A percentile compares a stretch with the other conserved stretches of the same genome.
These are phyloP conservation scores for Cryptomeria japonica DNA, from an alignment of 75 land plant species.

Conservation along the genomic window DNA sequence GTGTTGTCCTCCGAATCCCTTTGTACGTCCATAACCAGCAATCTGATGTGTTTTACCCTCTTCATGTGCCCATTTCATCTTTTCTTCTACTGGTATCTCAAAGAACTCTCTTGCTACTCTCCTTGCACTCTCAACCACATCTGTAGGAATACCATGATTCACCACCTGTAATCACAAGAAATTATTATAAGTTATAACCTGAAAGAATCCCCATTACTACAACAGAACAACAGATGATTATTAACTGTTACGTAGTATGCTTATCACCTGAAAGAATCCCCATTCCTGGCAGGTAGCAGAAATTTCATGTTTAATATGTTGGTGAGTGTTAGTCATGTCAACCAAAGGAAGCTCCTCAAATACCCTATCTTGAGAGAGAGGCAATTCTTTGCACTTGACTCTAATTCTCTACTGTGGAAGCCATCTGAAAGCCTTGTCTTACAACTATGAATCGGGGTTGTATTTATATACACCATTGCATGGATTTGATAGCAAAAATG, in stretches of 20 bases:
- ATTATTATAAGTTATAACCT: too few species aligned
- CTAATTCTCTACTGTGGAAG: not conserved
- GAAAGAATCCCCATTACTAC: too few species aligned
- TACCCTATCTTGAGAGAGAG: not conserved
- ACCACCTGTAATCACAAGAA: not conserved
- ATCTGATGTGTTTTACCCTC: not conserved
- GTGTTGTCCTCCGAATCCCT: not conserved
- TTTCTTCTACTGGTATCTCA: not conserved
- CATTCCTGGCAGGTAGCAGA: not conserved
- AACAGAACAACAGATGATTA: too few species aligned
- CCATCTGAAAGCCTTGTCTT: not conserved
- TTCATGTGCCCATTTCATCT: not conserved
- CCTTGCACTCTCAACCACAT: slow-evolving; percentile 5
- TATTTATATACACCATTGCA: too few species aligned
- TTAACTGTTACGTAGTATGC: not conserved
- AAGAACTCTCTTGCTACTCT: not conserved
- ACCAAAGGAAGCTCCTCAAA: not conserved
- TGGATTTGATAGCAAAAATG: too few species aligned
- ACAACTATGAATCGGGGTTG: too few species aligned
- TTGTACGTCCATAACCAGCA: not conserved
- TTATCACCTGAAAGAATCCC: not conserved
- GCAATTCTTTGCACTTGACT: not conserved
- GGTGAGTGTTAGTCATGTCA: not conserved
- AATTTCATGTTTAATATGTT: not conserved
- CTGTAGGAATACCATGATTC: not conserved